Conservation (phyloP, 2,329 filamentous ascomycete species). For the Daldinia sp. region DNA sequence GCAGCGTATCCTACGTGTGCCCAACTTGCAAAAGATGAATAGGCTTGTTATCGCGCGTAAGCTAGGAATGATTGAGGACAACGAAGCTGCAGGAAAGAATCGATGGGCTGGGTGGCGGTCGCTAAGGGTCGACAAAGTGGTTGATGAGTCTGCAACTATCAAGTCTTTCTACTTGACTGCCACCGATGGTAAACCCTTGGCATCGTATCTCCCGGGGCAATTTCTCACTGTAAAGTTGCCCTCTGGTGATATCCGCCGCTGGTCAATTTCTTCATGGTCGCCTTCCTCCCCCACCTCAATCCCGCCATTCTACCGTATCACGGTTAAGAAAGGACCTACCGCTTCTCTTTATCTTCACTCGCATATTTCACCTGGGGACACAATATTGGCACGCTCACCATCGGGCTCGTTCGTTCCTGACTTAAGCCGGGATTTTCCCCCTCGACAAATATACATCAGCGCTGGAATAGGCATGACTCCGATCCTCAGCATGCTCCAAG, state of each 20-base stretch:
- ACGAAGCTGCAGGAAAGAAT: neutral
- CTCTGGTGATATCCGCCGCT: slow-evolving; percentile 3
- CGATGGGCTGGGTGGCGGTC: slow-evolving; percentile 2
- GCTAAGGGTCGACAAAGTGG: neutral
- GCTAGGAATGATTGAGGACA: slow-evolving; percentile 6
- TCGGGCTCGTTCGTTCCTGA: slow-evolving; percentile 5
- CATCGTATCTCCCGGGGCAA: neutral
- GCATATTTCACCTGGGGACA: neutral
- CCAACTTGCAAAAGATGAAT: slow-evolving; percentile 4
- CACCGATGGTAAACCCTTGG: neutral
- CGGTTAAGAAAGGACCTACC: slow-evolving; percentile 1
- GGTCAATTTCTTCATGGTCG: slow-evolving; percentile 4
- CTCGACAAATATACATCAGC: slow-evolving; percentile 3
- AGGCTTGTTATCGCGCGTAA: neutral
- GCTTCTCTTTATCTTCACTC: slow-evolving; percentile 5
- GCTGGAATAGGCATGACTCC: slow-evolving; percentile 12
- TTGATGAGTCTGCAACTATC: neutral
- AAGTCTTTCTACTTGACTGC: slow-evolving; percentile 4
- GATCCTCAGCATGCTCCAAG: neutral
- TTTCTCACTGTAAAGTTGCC: slow-evolving; percentile 2
- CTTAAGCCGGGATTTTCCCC: neutral
- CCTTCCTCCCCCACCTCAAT: neutral
- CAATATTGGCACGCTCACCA: neutral
- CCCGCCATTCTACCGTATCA: neutral
- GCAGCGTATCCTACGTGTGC: neutral